Evolutionary conservation across 345 rosid genomes (phyloP).

Genomic region (Durio zibethinus): DNA sequence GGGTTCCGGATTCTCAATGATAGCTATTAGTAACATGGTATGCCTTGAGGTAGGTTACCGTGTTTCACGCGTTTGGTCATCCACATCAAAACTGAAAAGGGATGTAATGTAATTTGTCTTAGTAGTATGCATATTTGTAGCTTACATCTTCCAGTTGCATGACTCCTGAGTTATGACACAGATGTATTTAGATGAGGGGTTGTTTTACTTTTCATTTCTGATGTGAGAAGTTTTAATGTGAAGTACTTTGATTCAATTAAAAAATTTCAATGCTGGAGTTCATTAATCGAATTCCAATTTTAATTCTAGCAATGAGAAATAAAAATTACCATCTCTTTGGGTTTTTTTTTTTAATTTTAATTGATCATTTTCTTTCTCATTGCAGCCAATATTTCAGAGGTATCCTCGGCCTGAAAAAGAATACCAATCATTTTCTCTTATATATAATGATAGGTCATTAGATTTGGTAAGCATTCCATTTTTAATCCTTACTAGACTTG

Average conservation of each 20-base stretch:
- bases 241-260: constrained; percentile 3
- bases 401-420: constrained; percentile 84
- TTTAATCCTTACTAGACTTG: constrained; percentile 2
- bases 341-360: background rate
- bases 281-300: background rate
- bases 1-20: background rate
- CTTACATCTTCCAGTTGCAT: background rate
- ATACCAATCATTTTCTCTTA: constrained; percentile 80
- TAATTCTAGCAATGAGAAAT: background rate
- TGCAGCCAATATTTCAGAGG: constrained; percentile 77
- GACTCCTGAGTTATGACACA: background rate
- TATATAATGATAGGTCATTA: constrained; percentile 61
- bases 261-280: background rate
- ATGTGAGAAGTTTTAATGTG: background rate
- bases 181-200: background rate
- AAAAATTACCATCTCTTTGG: background rate
- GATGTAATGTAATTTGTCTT: background rate
- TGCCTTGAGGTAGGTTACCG: background rate
- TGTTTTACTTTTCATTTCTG: background rate
- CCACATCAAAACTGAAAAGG: background rate
- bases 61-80: background rate
- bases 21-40: background rate
- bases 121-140: background rate
- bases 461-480: constrained; percentile 56
- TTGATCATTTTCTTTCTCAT: constrained; percentile 13